Base-by-base conservation (phyloP, 768 basidiomycete genomes). In the Suillus bovinus region DNA sequence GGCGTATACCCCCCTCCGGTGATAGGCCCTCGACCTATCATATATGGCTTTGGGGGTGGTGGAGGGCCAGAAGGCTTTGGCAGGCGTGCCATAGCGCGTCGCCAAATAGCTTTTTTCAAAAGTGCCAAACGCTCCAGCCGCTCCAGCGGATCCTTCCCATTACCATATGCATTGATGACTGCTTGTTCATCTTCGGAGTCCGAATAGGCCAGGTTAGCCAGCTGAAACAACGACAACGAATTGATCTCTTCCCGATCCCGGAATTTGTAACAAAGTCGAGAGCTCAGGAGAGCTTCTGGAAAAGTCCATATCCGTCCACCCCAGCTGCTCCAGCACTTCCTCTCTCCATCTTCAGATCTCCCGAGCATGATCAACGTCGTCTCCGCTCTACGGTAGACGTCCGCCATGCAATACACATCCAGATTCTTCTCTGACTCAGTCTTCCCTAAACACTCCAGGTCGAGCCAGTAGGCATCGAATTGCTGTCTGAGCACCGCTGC, bases 401-500 rank as follows among this genome's bases (percentile, higher is more conserved):
- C 67, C 16, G 66, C 58, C 66, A 68, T 68, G 22, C 67, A 55
- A 38, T 68, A 68, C 22, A 68, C n/a, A 39, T 64, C 65, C 24
- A 62, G 8, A 33, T 68, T 67, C 56, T 62, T 62, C 24, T 68
- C 66, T 29, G 61, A 61, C 4, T 33, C 20, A 13, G 55, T 59
- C 42, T 66, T 20, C 5, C 64, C 64, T 29, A 66, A 7, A 41
- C 67, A 68, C 31, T 68, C 67, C 41, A 42, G 10, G 17, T 42
- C 41, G 4, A 20, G 20, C 41, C 41, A 42, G 9, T 42, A 42
- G 8, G 41, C 41, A 42, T 42, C 3, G 20, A 20, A 42, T 42
- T 42, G 20, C 41, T 20, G 41, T 42, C 41, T 20, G 20, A 42
- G 41, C 41, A 42, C 41, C 8, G 41, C 41, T 20, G 9, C 41